These are phyloP conservation scores for Phaeosphaeria sp. DNA, from an alignment of 2,329 filamentous ascomycete genomes.

Conservation along the genomic window DNA sequence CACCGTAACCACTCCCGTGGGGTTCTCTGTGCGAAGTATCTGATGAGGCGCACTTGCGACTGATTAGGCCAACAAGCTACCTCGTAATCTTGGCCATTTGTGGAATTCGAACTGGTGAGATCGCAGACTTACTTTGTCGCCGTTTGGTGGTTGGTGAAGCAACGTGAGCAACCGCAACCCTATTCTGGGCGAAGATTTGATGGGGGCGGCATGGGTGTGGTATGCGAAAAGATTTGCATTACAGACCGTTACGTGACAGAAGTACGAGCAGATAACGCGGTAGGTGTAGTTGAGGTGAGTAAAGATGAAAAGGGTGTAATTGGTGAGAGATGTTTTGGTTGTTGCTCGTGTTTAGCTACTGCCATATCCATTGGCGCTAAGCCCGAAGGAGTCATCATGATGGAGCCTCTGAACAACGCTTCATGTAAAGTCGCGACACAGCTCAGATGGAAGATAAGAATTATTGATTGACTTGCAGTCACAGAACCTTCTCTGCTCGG, in stretches of 20 bases:
- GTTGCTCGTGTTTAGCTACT: not conserved
- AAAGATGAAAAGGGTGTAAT: not conserved
- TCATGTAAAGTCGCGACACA: not conserved
- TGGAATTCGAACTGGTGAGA: not conserved
- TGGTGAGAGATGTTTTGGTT: not conserved
- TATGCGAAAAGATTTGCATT: not conserved
- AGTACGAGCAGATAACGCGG: not conserved
- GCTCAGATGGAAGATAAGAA: no score
- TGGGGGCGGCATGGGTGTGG: not conserved
- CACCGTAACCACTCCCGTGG: conserved; percentile 5
- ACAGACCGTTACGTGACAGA: not conserved
- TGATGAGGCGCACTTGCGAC: not conserved
- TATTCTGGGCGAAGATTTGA: not conserved
- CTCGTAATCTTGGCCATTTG: not conserved
- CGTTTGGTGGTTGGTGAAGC: no score
- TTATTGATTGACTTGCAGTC: no score
- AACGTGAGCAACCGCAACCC: no score
- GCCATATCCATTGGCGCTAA: not conserved
- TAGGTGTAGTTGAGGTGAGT: not conserved
- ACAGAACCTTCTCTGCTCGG: no score
- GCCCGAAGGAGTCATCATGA: not conserved
- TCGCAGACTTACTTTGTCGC: not conserved
- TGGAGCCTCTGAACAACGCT: not conserved
- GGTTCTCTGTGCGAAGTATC: conserved; percentile 9
- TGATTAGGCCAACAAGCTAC: not conserved